Evolutionary conservation across 2,329 filamentous ascomycete species (phyloP).

Genomic region (Chaetomiaceae sp.): DNA sequence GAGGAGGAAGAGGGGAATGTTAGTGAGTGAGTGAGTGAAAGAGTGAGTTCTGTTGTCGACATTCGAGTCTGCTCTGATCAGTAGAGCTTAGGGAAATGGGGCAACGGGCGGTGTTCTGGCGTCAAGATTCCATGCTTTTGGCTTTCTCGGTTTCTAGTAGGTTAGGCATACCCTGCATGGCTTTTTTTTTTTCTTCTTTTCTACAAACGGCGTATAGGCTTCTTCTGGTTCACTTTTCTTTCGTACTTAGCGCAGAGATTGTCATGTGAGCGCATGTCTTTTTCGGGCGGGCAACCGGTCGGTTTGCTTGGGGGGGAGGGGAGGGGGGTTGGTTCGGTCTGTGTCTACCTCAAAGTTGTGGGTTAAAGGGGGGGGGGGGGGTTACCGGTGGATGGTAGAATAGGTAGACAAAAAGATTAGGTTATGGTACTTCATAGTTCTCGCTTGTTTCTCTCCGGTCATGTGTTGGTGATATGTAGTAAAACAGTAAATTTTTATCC

Average conservation of each 20-base stretch:
- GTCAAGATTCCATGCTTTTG: too few relatives aligned
- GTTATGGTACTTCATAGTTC: neutral
- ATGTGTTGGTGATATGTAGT: too few relatives aligned
- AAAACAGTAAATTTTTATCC: neutral
- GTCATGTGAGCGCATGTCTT: conserved; percentile 7
- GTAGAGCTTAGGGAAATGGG: neutral
- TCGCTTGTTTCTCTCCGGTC: neutral
- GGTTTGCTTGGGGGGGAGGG: too few relatives aligned
- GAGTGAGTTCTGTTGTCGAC: neutral
- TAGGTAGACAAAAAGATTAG: conserved; percentile 10
- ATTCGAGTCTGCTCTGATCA: neutral
- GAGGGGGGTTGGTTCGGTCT: neutral
- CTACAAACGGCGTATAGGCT: neutral
- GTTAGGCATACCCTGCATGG: conserved; percentile 21
- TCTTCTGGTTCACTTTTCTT: neutral
- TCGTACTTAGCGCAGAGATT: conserved; percentile 8
- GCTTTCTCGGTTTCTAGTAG: conserved; percentile 1
- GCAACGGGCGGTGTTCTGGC: neutral
- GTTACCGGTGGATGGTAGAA: neutral
- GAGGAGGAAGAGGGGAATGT: conserved; percentile 32
- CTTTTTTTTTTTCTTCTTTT: conserved; percentile 2
- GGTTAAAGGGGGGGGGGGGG: too few relatives aligned
- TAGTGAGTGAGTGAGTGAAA: conserved; percentile 30
- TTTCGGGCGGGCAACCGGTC: too few relatives aligned
- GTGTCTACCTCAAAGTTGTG: too few relatives aligned